Percentiles rank a stretch among this genome's conserved stretches.
Evolutionary conservation across 1,284 basidiomycete genomes (phyloP).

Genomic region (Apiotrichum laibachii): DNA sequence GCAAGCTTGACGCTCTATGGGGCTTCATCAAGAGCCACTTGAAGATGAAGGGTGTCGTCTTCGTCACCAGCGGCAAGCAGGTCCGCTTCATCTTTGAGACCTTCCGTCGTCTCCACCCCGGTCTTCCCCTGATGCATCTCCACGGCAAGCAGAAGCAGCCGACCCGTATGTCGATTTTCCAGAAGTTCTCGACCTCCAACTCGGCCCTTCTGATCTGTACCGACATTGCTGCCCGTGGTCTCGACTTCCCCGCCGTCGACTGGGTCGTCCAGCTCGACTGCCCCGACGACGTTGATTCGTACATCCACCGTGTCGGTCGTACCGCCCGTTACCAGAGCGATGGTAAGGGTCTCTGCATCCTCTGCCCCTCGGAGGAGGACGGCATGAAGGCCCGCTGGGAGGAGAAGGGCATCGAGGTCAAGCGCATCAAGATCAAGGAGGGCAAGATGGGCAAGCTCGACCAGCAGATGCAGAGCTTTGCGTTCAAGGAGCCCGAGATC

Average conservation of each 20-base stretch:
- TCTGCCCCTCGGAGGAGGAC: conserved; percentile 87
- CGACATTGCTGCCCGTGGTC: conserved; percentile 93
- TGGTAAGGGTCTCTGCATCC: conserved; percentile 79
- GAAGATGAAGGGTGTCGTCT: conserved; percentile 87
- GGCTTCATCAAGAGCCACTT: conserved; percentile 93
- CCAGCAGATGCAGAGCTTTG: conserved; percentile 86
- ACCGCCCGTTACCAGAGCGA: conserved; percentile 91
- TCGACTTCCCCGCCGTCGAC: conserved; percentile 95
- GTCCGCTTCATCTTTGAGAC: conserved; percentile 96
- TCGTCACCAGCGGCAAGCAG: conserved; percentile 86
- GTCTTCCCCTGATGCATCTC: conserved; percentile 81
- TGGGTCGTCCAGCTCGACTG: conserved; percentile 99
- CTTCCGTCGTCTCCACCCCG: conserved; percentile 92
- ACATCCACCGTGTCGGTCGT: conserved; percentile 93
- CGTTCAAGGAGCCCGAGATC: conserved; percentile 94
- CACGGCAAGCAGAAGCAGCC: conserved; percentile 98
- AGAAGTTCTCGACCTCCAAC: conserved; percentile 72
- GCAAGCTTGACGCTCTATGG: conserved; percentile 89
- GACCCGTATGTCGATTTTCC: conserved; percentile 76
- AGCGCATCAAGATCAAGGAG: conserved; percentile 83
- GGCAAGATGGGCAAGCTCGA: conserved; percentile 81
- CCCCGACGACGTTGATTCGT: conserved; percentile 96
- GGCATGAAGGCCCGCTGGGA: conserved; percentile 74
- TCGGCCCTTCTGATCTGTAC: conserved; percentile 86
- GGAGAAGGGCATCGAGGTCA: conserved; percentile 70